Percentiles rank a stretch among this genome's conserved stretches.
Evolutionary conservation across 1,284 basidiomycete genomes (phyloP).

Genomic region (Pyrrhoderma noxium): DNA sequence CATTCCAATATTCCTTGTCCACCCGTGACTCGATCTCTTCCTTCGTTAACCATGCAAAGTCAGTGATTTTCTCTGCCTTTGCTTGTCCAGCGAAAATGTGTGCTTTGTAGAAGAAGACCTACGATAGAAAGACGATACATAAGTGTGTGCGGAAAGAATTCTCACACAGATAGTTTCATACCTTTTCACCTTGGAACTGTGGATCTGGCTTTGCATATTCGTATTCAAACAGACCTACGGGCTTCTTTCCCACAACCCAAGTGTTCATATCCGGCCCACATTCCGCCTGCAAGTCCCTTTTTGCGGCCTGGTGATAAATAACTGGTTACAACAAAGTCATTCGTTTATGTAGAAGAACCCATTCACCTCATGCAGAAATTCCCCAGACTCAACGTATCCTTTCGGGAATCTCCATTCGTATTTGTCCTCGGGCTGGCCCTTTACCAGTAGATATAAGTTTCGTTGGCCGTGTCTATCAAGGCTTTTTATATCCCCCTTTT

Average conservation of each 20-base stretch:
- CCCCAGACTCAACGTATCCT: conserved; percentile 52
- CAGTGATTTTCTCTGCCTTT: conserved; percentile 44
- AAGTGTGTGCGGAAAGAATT: not conserved
- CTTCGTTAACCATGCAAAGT: conserved; percentile 89
- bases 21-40: conserved; percentile 72
- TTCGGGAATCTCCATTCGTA: conserved; percentile 78
- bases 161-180: conserved; percentile 3
- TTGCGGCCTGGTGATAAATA: conserved; percentile 48
- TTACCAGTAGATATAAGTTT: conserved; percentile 81
- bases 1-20: conserved; percentile 63
- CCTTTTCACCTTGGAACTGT: conserved; percentile 14
- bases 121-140: not conserved
- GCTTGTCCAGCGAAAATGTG: conserved; percentile 79
- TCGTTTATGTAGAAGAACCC: conserved; percentile 19
- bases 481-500: conserved; percentile 55
- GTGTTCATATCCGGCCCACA: conserved; percentile 74
- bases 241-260: conserved; percentile 73
- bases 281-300: conserved; percentile 54
- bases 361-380: conserved; percentile 61
- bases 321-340: not conserved
- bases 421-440: conserved; percentile 42
- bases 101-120: conserved; percentile 74
- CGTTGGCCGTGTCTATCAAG: conserved; percentile 78
- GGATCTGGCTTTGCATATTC: conserved; percentile 22
- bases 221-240: conserved; percentile 61